Conservation (phyloP, 768 basidiomycete genomes). For the Russula sp. region DNA sequence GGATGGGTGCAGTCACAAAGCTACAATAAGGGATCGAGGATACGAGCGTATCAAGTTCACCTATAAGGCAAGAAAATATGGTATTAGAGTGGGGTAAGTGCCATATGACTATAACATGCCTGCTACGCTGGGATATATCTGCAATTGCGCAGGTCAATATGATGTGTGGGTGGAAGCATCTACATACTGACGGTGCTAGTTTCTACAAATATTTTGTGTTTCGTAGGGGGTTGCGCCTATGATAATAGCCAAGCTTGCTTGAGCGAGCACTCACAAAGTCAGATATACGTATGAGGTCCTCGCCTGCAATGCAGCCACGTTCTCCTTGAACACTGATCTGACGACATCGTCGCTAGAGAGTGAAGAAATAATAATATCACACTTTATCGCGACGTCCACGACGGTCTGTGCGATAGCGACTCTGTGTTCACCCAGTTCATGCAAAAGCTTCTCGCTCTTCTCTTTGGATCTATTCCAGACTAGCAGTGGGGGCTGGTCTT, state of each 20-base stretch:
- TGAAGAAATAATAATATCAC: conserved; percentile 71
- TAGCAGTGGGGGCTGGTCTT: conserved; percentile 46
- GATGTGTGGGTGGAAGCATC: neutral
- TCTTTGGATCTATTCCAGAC: conserved; percentile 70
- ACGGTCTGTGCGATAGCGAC: conserved; percentile 45
- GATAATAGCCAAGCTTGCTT: neutral
- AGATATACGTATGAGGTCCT: conserved; percentile 8
- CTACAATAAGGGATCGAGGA: conserved; percentile 51
- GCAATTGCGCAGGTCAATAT: conserved; percentile 11
- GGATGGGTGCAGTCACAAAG: conserved; percentile 73
- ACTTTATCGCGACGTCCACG: conserved; percentile 28
- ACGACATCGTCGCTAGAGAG: conserved; percentile 70
- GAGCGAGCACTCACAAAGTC: neutral
- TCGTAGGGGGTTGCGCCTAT: conserved; percentile 35
- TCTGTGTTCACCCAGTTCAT: conserved; percentile 49
- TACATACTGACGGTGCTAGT: conserved; percentile 67
- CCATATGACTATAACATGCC: conserved; percentile 30
- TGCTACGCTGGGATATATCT: conserved; percentile 53
- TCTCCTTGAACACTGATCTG: conserved; percentile 52
- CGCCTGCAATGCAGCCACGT: conserved; percentile 56
- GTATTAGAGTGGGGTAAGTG: neutral
- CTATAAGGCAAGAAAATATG: conserved; percentile 30
- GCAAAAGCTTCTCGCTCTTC: conserved; percentile 52
- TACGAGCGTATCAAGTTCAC: conserved; percentile 63
- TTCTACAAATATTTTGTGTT: conserved; percentile 75